Percentiles rank a stretch among this genome's conserved stretches.
Conservation (phyloP, 106 monocot species). For the Allium sativum region DNA sequence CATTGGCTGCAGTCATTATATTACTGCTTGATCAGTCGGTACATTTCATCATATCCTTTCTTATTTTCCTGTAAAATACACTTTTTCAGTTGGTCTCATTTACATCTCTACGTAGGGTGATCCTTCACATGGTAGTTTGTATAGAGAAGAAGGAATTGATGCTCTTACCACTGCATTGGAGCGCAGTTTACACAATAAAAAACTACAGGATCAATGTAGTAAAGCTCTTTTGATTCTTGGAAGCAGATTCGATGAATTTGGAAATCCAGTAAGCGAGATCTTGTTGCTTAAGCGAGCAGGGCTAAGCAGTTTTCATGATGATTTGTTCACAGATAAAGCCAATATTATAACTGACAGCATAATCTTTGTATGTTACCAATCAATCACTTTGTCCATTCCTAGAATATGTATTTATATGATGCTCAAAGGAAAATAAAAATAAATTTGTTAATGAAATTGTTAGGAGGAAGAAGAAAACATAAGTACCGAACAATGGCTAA, state of each 20-base stretch:
- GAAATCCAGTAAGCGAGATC: conserved; percentile 42
- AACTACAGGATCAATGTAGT: conserved; percentile 51
- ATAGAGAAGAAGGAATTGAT: conserved; percentile 76
- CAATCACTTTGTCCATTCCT: no score
- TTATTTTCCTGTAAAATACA: neutral
- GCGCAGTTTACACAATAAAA: conserved; percentile 33
- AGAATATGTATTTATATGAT: no score
- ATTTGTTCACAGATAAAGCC: conserved; percentile 31
- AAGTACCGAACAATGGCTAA: conserved; percentile 42
- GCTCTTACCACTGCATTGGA: conserved; percentile 46
- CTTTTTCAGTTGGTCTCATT: conserved; percentile 13
- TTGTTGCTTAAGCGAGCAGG: conserved; percentile 65
- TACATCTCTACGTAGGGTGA: conserved; percentile 37
- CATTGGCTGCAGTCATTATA: conserved; percentile 57
- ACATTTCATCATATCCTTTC: conserved; percentile 2
- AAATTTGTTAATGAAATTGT: neutral
- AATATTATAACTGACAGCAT: neutral
- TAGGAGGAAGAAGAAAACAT: conserved; percentile 57
- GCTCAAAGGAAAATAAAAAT: no score
- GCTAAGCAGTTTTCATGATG: conserved; percentile 29
- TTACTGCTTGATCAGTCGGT: conserved; percentile 76
- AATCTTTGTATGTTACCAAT: no score
- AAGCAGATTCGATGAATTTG: conserved; percentile 43
- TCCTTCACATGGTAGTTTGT: conserved; percentile 46
- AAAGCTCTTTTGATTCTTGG: conserved; percentile 58